Evolutionary conservation across 2,329 filamentous ascomycete species (phyloP), one percentile per base, ranked within the genome.

Genomic region (Emericellopsis atlantica): DNA sequence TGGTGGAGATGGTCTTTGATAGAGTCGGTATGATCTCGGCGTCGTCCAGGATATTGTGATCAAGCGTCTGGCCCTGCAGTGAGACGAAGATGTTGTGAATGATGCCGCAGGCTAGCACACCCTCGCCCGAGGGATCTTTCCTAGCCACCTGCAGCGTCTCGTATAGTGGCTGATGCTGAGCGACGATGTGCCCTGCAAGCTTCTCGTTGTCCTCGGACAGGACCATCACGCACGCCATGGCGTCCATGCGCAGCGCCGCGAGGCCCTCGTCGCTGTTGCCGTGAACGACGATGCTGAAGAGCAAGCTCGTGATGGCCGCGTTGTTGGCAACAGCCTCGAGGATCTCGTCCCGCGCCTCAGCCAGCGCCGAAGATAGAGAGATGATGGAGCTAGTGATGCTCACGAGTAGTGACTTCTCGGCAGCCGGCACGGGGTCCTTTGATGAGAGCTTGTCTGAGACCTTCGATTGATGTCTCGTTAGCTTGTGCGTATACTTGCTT

Each of bases 41-140:
- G 40, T 63, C 57, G 39, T 61, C 57, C 8, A 51, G 45, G 4
- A 59, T 53, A 1, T 49, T 42, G 1, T 50, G 51, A n/a, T 54
- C 46, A 12, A 37, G 24, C 7, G 40, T 41, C 23, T 31, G 33
- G 12, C 33, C 40, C 4, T 46, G 44, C 0, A 62, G 63, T 4
- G 66, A 60, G 6, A 67, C 57, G 51, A 77, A 80, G 31, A 81
- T 56, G 46, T 80, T 80, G 54, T 82, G 78, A 11, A 82, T 63
- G 18, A 79, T 64, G 12, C 73, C 72, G 39, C 76, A 81, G 7
- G 76, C 68, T 8, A 79, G 58, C 29, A 79, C 67, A 2, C 69
- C 70, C 43, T 66, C 67, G 15, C 68, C 58, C 24, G 61, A 69
- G 29, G 59, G 60, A n/a, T 62, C 55, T 16, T 67, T 61, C 44